Conservation (phyloP, 331 rosid species). For the Dryas integrifolia region DNA sequence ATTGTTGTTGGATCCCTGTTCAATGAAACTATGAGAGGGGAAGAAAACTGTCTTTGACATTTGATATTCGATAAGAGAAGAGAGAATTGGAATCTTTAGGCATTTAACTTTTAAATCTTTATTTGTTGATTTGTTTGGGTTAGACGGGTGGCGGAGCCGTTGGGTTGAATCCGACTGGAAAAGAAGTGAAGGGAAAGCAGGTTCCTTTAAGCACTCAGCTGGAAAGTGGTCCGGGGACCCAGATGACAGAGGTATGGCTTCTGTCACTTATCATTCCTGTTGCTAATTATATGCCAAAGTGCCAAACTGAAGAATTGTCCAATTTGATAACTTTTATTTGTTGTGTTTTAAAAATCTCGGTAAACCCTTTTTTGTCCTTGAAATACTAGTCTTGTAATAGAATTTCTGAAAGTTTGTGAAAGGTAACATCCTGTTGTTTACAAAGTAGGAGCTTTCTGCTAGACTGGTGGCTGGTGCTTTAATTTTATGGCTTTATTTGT, state of each 20-base stretch:
- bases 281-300: not conserved
- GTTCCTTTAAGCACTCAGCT: slow-evolving; percentile 69
- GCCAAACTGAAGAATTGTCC: not conserved
- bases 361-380: not conserved
- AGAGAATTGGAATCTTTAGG: not conserved
- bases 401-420: not conserved
- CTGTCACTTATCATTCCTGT: slow-evolving; percentile 15
- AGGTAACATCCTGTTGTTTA: not conserved
- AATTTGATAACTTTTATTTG: no score
- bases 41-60: no score
- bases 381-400: not conserved
- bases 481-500: not conserved
- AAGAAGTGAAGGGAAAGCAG: slow-evolving; percentile 68
- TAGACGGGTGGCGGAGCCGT: slow-evolving; percentile 69
- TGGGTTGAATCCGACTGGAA: slow-evolving; percentile 86
- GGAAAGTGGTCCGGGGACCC: slow-evolving; percentile 84
- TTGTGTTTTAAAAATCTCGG: no score
- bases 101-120: not conserved
- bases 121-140: slow-evolving; percentile 7
- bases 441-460: not conserved
- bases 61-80: not conserved
- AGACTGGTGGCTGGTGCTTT: not conserved
- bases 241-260: slow-evolving; percentile 61
- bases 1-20: no score
- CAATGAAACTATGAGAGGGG: no score